These are phyloP conservation scores for Lasiosphaeriaceae sp. DNA, from an alignment of 495 filamentous ascomycete species.

Conservation along the genomic window DNA sequence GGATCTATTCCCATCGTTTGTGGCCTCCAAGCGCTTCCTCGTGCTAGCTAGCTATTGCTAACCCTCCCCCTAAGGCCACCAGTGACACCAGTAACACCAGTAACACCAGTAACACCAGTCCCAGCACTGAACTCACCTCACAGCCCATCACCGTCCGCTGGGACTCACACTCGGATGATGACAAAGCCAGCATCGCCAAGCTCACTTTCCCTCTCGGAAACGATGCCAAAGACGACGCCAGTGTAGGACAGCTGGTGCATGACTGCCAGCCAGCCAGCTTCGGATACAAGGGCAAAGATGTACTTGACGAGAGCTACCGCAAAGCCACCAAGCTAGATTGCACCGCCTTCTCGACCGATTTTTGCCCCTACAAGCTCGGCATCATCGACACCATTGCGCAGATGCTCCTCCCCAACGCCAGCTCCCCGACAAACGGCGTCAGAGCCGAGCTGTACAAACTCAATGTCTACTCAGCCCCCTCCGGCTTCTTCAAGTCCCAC, in stretches of 20 bases:
- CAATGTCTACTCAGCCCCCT: slow-evolving; percentile 54
- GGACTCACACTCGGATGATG: neutral
- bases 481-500: slow-evolving; percentile 48
- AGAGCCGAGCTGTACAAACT: slow-evolving; percentile 54
- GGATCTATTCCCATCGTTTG: slow-evolving; percentile 1
- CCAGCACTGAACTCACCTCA: neutral
- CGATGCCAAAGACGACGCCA: neutral
- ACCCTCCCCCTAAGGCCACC: no score
- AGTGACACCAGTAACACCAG: no score
- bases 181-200: neutral
- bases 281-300: slow-evolving; percentile 40
- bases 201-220: no score
- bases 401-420: slow-evolving; percentile 38
- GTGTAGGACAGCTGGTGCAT: slow-evolving; percentile 19
- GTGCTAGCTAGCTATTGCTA: neutral
- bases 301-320: slow-evolving; percentile 48
- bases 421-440: slow-evolving; percentile 19
- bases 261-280: slow-evolving; percentile 46
- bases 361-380: slow-evolving; percentile 49
- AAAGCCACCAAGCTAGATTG: slow-evolving; percentile 48
- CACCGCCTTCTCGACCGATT: slow-evolving; percentile 40
- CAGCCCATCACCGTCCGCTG: neutral
- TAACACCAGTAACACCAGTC: neutral
- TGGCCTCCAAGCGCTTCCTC: neutral
- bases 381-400: slow-evolving; percentile 49